A percentile compares a stretch with the other conserved stretches of the same genome.
Evolutionary conservation across 2,329 filamentous ascomycete species (phyloP).

Genomic region (Fusarium ambrosium): DNA sequence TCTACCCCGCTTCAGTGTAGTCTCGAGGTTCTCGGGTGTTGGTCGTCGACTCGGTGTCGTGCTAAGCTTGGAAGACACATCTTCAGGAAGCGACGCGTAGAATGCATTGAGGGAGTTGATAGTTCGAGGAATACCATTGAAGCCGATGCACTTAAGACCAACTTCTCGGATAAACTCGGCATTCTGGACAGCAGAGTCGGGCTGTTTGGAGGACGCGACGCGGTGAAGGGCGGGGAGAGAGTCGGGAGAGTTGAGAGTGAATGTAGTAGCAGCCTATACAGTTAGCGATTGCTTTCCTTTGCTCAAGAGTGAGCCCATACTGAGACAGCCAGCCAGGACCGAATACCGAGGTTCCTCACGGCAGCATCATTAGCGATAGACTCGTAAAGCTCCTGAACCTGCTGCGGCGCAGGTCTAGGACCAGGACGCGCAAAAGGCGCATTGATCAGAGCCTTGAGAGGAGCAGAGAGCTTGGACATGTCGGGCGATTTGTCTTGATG

Average conservation of each 20-base stretch:
- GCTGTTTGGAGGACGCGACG: constrained; percentile 55
- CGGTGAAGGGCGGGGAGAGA: constrained; percentile 75
- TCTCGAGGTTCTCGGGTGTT: constrained; percentile 65
- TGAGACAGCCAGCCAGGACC: constrained; percentile 77
- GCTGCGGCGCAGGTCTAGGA: constrained; percentile 72
- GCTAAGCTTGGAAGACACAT: constrained; percentile 67
- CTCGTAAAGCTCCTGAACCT: constrained; percentile 74
- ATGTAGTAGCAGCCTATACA: constrained; percentile 79
- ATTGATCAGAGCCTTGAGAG: constrained; percentile 81
- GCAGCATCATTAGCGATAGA: constrained; percentile 73
- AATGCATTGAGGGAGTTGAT: constrained; percentile 87
- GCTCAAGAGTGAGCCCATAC: constrained; percentile 54
- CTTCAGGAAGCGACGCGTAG: constrained; percentile 70
- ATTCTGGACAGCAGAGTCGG: constrained; percentile 56
- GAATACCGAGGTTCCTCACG: constrained; percentile 71
- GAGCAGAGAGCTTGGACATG: constrained; percentile 81
- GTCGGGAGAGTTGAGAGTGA: constrained; percentile 88
- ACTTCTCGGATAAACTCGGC: constrained; percentile 83
- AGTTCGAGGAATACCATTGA: constrained; percentile 85
- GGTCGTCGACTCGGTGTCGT: constrained; percentile 68
- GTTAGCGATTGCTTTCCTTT: constrained; percentile 5
- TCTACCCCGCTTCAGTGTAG: constrained; percentile 70
- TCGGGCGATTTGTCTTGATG: constrained; percentile 36
- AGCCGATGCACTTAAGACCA: constrained; percentile 82
- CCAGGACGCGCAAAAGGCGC: constrained; percentile 75